These are phyloP conservation scores for Lecanoromycetidae sp. DNA, from an alignment of 2,329 filamentous ascomycete genomes.

Conservation along the genomic window DNA sequence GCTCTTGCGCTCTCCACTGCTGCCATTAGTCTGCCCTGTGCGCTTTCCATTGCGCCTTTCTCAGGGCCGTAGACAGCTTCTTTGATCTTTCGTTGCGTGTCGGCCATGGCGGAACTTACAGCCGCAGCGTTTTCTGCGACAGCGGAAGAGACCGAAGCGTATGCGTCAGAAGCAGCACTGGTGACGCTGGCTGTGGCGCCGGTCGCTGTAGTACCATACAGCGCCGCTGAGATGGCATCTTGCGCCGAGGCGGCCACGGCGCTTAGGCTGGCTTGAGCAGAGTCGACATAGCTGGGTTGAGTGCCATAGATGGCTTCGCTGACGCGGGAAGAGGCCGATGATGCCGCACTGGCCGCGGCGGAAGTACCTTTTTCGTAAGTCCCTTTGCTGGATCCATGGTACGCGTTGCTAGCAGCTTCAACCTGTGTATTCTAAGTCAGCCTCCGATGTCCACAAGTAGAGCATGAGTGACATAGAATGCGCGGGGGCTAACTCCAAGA, in stretches of 20 bases:
- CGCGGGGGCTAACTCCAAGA: too few species aligned
- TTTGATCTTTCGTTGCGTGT: constrained; percentile 36
- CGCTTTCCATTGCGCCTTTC: constrained; percentile 29
- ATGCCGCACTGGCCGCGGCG: constrained; percentile 41
- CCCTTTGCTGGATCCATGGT: constrained; percentile 46
- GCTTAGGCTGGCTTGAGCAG: constrained; percentile 41
- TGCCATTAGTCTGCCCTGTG: constrained; percentile 21
- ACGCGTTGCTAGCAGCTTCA: constrained; percentile 44
- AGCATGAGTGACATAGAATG: too few species aligned
- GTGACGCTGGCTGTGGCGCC: constrained; percentile 35
- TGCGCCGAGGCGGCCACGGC: constrained; percentile 45
- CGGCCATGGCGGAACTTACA: constrained; percentile 23
- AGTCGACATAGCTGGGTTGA: constrained; percentile 39
- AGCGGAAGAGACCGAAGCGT: constrained; percentile 35
- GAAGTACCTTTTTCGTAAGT: constrained; percentile 42
- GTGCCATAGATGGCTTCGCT: constrained; percentile 46
- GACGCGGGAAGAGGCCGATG: constrained; percentile 36
- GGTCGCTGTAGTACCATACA: constrained; percentile 45
- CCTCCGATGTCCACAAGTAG: too few species aligned
- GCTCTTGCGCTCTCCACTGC: constrained; percentile 29
- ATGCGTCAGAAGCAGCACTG: constrained; percentile 32
- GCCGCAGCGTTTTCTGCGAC: constrained; percentile 31
- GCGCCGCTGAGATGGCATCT: constrained; percentile 42
- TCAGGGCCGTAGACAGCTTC: constrained; percentile 43
- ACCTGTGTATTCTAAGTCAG: too few species aligned